phyloP scores from a whole-genome alignment of 2,329 filamentous ascomycete genomes.

The Beauveria brongniartii region DNA sequence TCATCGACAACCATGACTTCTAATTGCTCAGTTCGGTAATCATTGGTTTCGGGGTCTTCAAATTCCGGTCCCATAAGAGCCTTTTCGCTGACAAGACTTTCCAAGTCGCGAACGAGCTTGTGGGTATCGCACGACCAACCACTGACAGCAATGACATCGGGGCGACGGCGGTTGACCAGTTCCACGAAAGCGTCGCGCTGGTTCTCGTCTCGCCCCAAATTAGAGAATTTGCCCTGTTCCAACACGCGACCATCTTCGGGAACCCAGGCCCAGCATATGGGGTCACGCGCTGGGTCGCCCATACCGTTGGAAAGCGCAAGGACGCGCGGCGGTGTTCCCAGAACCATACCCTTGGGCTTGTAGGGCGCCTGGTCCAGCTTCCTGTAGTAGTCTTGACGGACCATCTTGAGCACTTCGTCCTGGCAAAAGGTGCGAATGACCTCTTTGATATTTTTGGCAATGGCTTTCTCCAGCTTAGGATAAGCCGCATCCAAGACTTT shows the following conservation, averaged over 20 bases:
- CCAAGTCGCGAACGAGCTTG: conserved; percentile 72
- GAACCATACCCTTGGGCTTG: conserved; percentile 85
- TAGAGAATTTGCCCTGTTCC: conserved; percentile 80
- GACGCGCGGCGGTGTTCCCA: conserved; percentile 82
- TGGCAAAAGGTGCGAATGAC: conserved; percentile 90
- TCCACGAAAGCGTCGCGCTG: conserved; percentile 66
- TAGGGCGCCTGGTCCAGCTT: conserved; percentile 93
- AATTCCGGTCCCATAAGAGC: conserved; percentile 74
- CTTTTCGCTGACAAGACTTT: conserved; percentile 69
- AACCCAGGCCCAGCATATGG: conserved; percentile 84
- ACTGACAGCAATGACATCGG: conserved; percentile 83
- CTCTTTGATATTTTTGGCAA: conserved; percentile 90
- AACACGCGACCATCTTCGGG: conserved; percentile 85
- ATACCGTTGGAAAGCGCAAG: conserved; percentile 81
- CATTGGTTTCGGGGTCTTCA: conserved; percentile 67
- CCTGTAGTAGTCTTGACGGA: conserved; percentile 80
- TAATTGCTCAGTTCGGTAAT: conserved; percentile 68
- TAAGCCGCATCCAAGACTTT: conserved; percentile 79
- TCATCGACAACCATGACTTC: conserved; percentile 93
- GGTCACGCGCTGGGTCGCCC: conserved; percentile 64
- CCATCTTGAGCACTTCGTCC: conserved; percentile 79
- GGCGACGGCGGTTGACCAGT: conserved; percentile 68
- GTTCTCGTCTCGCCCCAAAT: conserved; percentile 63
- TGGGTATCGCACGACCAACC: conserved; percentile 84
- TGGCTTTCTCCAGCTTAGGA: conserved; percentile 70